Evolutionary conservation across 345 rosid species (phyloP).

Genomic region (Salix exigua): DNA sequence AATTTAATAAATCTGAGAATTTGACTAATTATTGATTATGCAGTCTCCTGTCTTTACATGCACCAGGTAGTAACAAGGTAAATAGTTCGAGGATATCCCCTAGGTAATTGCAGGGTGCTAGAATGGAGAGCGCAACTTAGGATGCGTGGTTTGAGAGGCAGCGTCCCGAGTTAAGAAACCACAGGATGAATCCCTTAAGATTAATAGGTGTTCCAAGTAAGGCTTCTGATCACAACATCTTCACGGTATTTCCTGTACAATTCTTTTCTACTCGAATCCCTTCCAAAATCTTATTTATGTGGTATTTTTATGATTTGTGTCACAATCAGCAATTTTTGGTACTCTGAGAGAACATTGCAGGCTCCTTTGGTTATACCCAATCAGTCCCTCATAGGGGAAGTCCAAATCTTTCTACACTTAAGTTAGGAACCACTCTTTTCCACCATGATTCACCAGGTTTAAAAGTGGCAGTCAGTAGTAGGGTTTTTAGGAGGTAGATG

Average conservation of each 20-base stretch:
- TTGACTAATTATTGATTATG: not conserved
- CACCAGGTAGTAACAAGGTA: not conserved
- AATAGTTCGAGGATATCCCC: not conserved
- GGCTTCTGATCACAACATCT: not conserved
- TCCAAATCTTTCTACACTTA: not conserved
- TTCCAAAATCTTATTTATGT: not conserved
- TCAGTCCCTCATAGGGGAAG: not conserved
- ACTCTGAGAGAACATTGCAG: not conserved
- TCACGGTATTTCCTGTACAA: not conserved
- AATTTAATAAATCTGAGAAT: not conserved
- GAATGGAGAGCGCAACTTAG: not conserved
- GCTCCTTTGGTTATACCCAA: not conserved
- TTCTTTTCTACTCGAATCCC: not conserved
- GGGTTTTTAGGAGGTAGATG: not conserved
- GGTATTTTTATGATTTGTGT: not conserved
- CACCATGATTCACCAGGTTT: not conserved
- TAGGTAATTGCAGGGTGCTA: not conserved
- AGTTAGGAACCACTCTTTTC: not conserved
- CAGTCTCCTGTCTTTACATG: not conserved
- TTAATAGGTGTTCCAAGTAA: not conserved
- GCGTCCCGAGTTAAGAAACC: not conserved
- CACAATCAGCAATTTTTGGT: not conserved
- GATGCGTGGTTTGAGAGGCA: not conserved
- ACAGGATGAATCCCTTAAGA: not conserved
- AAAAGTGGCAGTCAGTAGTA: not conserved